Percentiles rank a stretch among this genome's conserved stretches.
phyloP scores from a whole-genome alignment of 179 eudicot species.

The Sideroxylon spinosum region DNA sequence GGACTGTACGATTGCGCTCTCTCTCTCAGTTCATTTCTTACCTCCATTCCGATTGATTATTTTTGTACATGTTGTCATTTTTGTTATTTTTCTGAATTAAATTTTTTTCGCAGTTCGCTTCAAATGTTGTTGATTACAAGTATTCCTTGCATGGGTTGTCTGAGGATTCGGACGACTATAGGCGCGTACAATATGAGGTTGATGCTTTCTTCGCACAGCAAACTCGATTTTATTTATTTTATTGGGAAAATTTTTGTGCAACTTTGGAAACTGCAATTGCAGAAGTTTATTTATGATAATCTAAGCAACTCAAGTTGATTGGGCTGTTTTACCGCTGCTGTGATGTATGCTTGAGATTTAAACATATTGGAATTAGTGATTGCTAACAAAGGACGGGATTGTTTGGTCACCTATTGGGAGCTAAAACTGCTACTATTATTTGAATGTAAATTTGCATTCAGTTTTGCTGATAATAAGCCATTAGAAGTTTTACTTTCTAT shows the following conservation, averaged over 20 bases:
- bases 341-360: neutral
- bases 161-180: constrained; percentile 51
- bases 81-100: constrained; percentile 4
- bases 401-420: neutral
- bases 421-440: neutral
- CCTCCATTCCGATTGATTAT: neutral
- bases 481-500: too few relatives aligned
- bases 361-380: neutral
- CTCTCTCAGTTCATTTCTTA: neutral
- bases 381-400: neutral
- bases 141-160: constrained; percentile 54
- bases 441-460: too few relatives aligned
- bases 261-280: neutral
- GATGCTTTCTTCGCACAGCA: neutral
- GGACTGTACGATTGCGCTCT: constrained; percentile 40
- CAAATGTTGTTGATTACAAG: constrained; percentile 65
- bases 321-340: neutral
- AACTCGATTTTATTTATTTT: too few relatives aligned
- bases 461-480: too few relatives aligned
- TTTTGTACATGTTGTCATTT: neutral
- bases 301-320: neutral
- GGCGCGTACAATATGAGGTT: constrained; percentile 53
- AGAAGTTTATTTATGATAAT: neutral
- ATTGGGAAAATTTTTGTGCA: neutral
- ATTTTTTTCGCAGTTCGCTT: constrained; percentile 45